These are phyloP conservation scores for Paramecium primaurelia DNA, from an alignment of 73 alveolate genomes.

Conservation along the genomic window DNA sequence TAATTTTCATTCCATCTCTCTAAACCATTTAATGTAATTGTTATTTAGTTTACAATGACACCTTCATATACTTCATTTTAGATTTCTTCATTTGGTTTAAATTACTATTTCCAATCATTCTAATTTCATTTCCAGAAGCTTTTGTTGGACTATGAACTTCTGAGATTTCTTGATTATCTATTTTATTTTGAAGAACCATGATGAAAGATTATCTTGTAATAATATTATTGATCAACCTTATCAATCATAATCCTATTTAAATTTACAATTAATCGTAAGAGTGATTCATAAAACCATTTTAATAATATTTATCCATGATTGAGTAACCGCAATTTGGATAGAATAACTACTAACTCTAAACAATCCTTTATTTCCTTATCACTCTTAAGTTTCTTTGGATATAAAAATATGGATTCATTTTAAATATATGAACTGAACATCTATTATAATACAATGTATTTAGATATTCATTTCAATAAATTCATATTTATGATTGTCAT, in stretches of 20 bases:
- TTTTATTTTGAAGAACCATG: background rate
- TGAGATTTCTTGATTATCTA: background rate
- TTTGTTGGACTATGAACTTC: background rate
- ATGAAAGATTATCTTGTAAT: background rate
- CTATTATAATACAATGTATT: background rate
- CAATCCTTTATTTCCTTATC: background rate
- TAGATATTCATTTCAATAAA: background rate
- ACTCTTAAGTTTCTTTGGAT: background rate
- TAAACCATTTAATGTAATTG: background rate
- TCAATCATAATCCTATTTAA: background rate
- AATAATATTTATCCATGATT: background rate
- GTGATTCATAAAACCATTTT: background rate
- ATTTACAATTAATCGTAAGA: background rate
- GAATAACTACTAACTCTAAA: background rate
- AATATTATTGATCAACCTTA: background rate
- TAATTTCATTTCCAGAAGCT: background rate
- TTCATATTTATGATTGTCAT: background rate
- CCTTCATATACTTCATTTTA: background rate
- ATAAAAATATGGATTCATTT: background rate
- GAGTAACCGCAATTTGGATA: background rate
- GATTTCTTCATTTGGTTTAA: background rate
- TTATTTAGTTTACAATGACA: background rate
- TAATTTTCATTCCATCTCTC: background rate
- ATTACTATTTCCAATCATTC: background rate
- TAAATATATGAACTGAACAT: background rate